Conservation (phyloP, 2,329 filamentous ascomycete species). For the Phialemonium atrogriseum region DNA sequence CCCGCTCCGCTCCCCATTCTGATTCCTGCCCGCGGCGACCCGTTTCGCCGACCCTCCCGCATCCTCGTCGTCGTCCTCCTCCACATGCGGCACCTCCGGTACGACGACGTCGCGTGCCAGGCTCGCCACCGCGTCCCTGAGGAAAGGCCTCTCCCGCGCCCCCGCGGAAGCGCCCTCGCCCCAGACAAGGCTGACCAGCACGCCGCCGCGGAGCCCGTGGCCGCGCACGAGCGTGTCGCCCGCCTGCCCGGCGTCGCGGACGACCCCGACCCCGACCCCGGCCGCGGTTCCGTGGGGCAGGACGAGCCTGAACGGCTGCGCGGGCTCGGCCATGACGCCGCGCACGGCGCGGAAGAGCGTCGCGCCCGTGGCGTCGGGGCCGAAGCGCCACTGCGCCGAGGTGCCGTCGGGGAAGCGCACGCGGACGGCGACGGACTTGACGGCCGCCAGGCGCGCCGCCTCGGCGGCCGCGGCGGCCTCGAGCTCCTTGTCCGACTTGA, state of each 20-base stretch:
- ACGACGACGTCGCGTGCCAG: slow-evolving; percentile 61
- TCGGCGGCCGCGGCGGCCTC: slow-evolving; percentile 60
- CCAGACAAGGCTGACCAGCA: slow-evolving; percentile 73
- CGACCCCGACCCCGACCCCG: slow-evolving; percentile 38
- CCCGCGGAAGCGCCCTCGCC: slow-evolving; percentile 50
- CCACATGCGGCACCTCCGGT: slow-evolving; percentile 40
- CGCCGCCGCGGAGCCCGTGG: slow-evolving; percentile 60
- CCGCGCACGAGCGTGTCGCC: slow-evolving; percentile 58
- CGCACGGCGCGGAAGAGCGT: slow-evolving; percentile 69
- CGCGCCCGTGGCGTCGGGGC: slow-evolving; percentile 57
- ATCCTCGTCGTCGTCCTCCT: slow-evolving; percentile 29
- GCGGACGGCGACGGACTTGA: slow-evolving; percentile 65
- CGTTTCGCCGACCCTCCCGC: slow-evolving; percentile 19
- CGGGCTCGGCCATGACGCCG: slow-evolving; percentile 55
- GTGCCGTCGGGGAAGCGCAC: slow-evolving; percentile 85
- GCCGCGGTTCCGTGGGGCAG: no score
- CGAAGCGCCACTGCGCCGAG: slow-evolving; percentile 64
- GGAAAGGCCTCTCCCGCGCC: slow-evolving; percentile 46
- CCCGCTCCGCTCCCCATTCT: slow-evolving; percentile 27
- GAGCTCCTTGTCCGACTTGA: slow-evolving; percentile 77
- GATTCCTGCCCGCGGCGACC: slow-evolving; percentile 15
- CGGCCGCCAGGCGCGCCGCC: slow-evolving; percentile 54
- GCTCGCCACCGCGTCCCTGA: slow-evolving; percentile 49
- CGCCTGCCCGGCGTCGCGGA: slow-evolving; percentile 36
- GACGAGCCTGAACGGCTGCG: slow-evolving; percentile 64